Evolutionary conservation across 306 rosid genomes (phyloP).

Genomic region (Clitoria ternatea): DNA sequence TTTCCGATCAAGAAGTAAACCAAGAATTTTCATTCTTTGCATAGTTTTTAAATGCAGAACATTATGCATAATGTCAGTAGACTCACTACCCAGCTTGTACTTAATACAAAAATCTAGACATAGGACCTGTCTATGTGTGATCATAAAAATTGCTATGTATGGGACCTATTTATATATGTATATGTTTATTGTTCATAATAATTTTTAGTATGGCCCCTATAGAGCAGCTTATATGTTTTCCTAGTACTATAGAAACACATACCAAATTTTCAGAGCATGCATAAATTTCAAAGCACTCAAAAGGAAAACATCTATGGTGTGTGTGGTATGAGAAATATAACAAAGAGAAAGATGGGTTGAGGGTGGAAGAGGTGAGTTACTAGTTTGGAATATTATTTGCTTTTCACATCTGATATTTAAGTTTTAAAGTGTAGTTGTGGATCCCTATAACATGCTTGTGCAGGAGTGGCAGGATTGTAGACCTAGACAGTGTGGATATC

Average conservation of each 20-base stretch:
- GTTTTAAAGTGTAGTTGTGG: background rate
- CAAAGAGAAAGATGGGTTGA: background rate
- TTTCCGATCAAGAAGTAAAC: conserved; percentile 13
- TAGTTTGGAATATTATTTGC: background rate
- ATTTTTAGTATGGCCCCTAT: conserved; percentile 2
- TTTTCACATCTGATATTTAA: background rate
- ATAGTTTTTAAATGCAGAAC: conserved; percentile 1
- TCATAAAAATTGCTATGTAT: conserved; percentile 14
- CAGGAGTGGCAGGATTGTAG: background rate
- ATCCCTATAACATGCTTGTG: background rate
- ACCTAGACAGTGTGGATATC: background rate
- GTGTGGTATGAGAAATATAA: conserved; percentile 14
- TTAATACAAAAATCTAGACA: conserved; percentile 1
- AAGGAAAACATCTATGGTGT: background rate
- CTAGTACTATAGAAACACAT: background rate
- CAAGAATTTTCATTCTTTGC: conserved; percentile 23
- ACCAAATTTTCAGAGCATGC: background rate
- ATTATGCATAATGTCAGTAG: conserved; percentile 20
- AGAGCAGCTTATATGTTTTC: background rate
- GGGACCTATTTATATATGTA: background rate
- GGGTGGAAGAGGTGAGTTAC: background rate
- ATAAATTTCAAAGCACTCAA: background rate
- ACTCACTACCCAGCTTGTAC: background rate
- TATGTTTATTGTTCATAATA: background rate
- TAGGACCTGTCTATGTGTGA: conserved; percentile 9